phyloP scores from a whole-genome alignment of 768 basidiomycete genomes.

The Pulveroboletus sp. region DNA sequence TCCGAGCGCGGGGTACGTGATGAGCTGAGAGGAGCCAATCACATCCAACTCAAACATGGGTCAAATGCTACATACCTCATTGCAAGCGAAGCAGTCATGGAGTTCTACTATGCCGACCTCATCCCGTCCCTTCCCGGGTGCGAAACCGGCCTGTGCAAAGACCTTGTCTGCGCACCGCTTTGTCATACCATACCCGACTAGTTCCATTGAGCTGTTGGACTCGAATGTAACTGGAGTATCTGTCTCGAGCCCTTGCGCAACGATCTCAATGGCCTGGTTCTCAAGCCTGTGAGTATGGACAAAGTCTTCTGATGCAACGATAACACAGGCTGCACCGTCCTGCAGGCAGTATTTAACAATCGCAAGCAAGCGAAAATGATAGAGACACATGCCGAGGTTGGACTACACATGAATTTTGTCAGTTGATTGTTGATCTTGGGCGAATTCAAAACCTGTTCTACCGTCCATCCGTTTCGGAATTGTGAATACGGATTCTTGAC shows the following conservation, averaged over 20 bases:
- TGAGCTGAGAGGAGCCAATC: conserved; percentile 46
- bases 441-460: conserved; percentile 63
- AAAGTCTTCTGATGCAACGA: conserved; percentile 77
- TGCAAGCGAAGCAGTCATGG: conserved; percentile 82
- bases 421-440: conserved; percentile 68
- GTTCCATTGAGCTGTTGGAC: conserved; percentile 67
- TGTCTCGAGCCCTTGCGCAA: conserved; percentile 60
- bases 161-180: conserved; percentile 63
- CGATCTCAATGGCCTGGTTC: conserved; percentile 85
- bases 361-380: not conserved
- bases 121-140: conserved; percentile 56
- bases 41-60: not conserved
- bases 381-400: conserved; percentile 56
- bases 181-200: conserved; percentile 79
- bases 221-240: conserved; percentile 66
- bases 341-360: conserved; percentile 20
- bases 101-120: conserved; percentile 82
- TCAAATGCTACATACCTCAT: conserved; percentile 50
- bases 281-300: conserved; percentile 67
- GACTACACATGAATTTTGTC: conserved; percentile 85
- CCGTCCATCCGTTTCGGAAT: conserved; percentile 74
- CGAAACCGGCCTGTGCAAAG: conserved; percentile 68
- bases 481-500: conserved; percentile 84
- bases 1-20: conserved; percentile 79
- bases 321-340: conserved; percentile 75